Evolutionary conservation across 495 filamentous ascomycete species (phyloP), one percentile per base, ranked within the genome.

Genomic region (Lasiosphaeris hirsuta): DNA sequence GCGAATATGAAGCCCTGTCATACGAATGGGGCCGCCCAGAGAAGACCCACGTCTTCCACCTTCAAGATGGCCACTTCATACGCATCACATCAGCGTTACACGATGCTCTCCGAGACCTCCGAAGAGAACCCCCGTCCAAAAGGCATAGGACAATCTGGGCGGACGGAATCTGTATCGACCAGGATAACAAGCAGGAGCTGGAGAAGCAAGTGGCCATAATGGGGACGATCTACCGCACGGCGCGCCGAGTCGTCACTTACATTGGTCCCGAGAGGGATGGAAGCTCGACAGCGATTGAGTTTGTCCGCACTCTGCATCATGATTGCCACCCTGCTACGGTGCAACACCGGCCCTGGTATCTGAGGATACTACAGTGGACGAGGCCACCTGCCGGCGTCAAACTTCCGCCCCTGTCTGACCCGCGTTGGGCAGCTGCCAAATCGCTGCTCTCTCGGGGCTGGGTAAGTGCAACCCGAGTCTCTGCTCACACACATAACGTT

Each of bases 191-290:
- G 2, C 2, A 36, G n/a, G 49, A 51, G 49, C 33, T 30, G 11
- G 15, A 40, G 34, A 9, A 35, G 10, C 49, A 51, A 13, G 49
- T 51, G 3, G 18, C 33, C 8, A 38, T 51, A n/a, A 51, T 51
- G 49, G 49, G 34, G 23, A 4, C n/a, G 30, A 39, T 51, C 10
- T 51, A 51, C 13, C 49, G 49, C 2, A 15, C n/a, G 34, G 49
- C 49, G 6, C 4, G 7, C n/a, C 49, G 49, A 1, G 49, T 51
- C 34, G 39, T 51, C 49, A 15, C 63, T 2, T 69, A 64, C 58
- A 46, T 69, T 34, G 63, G 66, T n/a, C 49, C 53, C 1, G 59
- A 53, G 13, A 51, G 19, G 13, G 47, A 51, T 13, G 38, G 9
- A 1, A 45, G 46, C 19, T 17, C 46, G 7, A 17, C 17, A 7